Base-by-base conservation (phyloP, 805 yeast genomes). In the Cyberlindnera mississippiensis region DNA sequence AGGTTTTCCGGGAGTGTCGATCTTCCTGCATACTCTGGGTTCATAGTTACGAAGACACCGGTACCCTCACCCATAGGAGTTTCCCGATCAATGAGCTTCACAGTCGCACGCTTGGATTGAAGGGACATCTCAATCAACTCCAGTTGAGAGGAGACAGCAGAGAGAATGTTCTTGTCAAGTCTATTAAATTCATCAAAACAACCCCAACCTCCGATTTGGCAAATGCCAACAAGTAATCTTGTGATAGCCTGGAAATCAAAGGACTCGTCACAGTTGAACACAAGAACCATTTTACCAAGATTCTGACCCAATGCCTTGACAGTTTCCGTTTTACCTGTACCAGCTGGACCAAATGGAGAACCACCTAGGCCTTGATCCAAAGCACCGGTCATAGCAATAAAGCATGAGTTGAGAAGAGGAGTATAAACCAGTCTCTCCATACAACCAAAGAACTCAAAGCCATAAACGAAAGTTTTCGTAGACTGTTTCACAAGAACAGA, bases 121-220 rank as follows among this genome's bases (percentile, higher is more conserved):
- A 85, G 55, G 0, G 82, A 82, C 6, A 56, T 50, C 53, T 87
- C 91, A 29, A 89, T 85, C 20, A 61, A 66, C 49, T 84, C 95
- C 19, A 91, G 72, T 52, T 82, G 87, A 0, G 91, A 77, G 0
- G 97, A 82, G 0, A 88, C 83, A 0, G 96, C 90, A 62, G 96
- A 87, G 36, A 91, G 65, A 44, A 82, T 82, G 12, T 71, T 72
- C 44, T 75, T 76, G 30, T 79, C 82, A 24, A 91, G 70, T 47
- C 98, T 70, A 56, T 91, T 91, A 56, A 91, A 90, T 60, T 91
- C 98, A 60, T 91, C 98, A 64, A 91, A 91, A 61, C 98, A 91
- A 4, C 90, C 95, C 96, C 96, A 91, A 1, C 89, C 82, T 1
- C 96, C 96, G 6, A 88, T 76, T 46, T 80, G 80, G 45, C 90